phyloP scores from a whole-genome alignment of 768 basidiomycete genomes.

The Lactifluus volemus region DNA sequence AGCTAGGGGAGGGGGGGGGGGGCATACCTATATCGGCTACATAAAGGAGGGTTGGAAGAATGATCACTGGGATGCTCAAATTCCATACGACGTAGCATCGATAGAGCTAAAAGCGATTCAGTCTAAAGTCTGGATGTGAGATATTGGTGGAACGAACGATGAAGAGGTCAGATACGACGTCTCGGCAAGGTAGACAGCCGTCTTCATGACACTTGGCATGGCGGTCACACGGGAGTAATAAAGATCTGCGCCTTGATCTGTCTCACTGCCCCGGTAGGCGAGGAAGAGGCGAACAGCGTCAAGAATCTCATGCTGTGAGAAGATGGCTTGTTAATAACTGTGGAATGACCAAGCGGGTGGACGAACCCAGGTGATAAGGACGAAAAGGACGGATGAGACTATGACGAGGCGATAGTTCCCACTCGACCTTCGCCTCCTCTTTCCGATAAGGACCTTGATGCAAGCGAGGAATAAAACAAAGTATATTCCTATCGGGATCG shows the following conservation, averaged over 20 bases:
- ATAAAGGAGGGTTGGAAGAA: slow-evolving; percentile 10
- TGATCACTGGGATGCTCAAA: not conserved
- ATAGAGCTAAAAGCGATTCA: slow-evolving; percentile 1
- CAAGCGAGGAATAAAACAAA: slow-evolving; percentile 6
- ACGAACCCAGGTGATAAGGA: slow-evolving; percentile 16
- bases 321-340: not conserved
- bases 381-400: slow-evolving; percentile 3
- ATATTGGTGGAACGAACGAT: slow-evolving; percentile 5
- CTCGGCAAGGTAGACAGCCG: slow-evolving; percentile 9
- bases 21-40: slow-evolving; percentile 13
- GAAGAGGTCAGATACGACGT: slow-evolving; percentile 17
- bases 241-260: not conserved
- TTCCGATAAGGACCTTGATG: slow-evolving; percentile 11
- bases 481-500: slow-evolving; percentile 3
- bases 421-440: slow-evolving; percentile 4
- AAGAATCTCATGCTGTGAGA: slow-evolving; percentile 5
- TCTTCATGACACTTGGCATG: slow-evolving; percentile 11
- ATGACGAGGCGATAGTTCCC: slow-evolving; percentile 9
- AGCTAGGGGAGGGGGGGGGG: not conserved
- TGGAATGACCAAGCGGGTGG: not conserved
- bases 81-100: slow-evolving; percentile 19
- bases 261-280: not conserved
- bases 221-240: not conserved
- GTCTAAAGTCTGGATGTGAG: not conserved
- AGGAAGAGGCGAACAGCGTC: slow-evolving; percentile 3